Base-by-base conservation (phyloP, 106 monocot species). In the Platanthera guangdongensis region DNA sequence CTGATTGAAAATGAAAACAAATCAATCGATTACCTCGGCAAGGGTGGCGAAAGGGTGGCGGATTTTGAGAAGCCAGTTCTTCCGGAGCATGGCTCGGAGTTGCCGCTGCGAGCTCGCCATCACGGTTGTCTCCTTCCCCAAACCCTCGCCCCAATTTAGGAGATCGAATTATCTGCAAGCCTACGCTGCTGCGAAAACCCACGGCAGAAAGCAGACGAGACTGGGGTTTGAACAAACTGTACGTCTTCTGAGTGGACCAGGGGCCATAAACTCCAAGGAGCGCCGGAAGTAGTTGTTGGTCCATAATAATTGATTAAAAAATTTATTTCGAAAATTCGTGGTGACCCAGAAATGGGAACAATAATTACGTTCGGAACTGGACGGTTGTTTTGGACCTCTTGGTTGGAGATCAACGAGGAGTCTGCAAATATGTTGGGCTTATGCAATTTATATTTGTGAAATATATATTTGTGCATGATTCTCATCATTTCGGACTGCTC, bases 11-110 rank as follows among this genome's bases (percentile, higher is more conserved):
- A 14, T 4, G 22, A 52, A 13, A 16, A 46, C 39, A 39, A 60
- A 47, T 19, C 16, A 21, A 79, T 13, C 0, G 25, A 47, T 50
- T 72, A 91, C 94, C 94, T 95, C 95, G 47, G 84, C 82, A 6
- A 68, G 54, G 47, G 95, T 89, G 74, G 81, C 80, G 73, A 84
- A 83, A 14, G 89, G 95, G 70, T 92, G 95, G 22, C 95, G 91
- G 28, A 85, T 82, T 78, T 95, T 95, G 72, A 95, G 89, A 53
- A 95, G 87, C 95, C 91, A 92, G 84, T 95, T 95, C 87, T 95
- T 95, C 63, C 89, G 89, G 81, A 95, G 92, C 86, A 95, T 89
- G 77, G 92, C 91, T 49, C 79, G 65, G 85, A 94, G 85, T 83
- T 94, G 94, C 54, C 80, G 79, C 80, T 51, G 14, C 19, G 82